Base-by-base conservation (phyloP, 2,329 filamentous ascomycete species). In the Pyricularia sp. region DNA sequence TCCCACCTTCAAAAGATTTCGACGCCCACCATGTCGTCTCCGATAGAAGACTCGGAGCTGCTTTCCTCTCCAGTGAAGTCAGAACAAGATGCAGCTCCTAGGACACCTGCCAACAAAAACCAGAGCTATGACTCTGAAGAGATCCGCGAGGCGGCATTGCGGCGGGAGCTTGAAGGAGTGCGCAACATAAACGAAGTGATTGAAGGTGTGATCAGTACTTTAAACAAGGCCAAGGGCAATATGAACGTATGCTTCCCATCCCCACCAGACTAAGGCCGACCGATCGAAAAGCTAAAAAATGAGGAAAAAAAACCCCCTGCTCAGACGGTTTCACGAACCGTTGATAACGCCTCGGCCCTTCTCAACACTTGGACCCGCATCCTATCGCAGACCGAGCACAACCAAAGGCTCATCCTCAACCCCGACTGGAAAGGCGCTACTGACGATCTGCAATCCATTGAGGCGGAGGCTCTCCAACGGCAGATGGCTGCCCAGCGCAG, bases 331-430 rank as follows among this genome's bases (percentile, higher is more conserved):
- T 91, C 91, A 68, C 86, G 86, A 71, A 97, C 95, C 3, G 93
- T 98, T 61, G 86, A 86, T 72, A 94, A 94, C 69, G 93, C 95
- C 3, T 96, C 94, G 17, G 92, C 91, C 1, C 86, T 99, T 17
- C 88, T 99, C 36, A 93, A 96, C 74, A 97, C 94, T 20, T 99
- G 94, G 94, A 97, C 93, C 10, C 90, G 93, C 68, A 97, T 99
- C 72, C 86, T 99, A 14, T 95, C 93, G 7, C 95, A 99, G 79
- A 97, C 95, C 4, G 95, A 99, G 79, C 95, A 99, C 80, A 98
- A 97, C 77, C 94, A 98, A 78, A 89, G 95, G 28, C 83, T 99
- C 67, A 90, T 99, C 64, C 84, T 98, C 64, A 91, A 97, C 75
- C 92, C 93, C 1, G 84, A 88, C 70, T 99, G 94, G 93, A 90